A percentile compares a stretch with the other conserved stretches of the same genome.
phyloP scores from a whole-genome alignment of 805 yeast genomes.

The Starmerella stigmatis region DNA sequence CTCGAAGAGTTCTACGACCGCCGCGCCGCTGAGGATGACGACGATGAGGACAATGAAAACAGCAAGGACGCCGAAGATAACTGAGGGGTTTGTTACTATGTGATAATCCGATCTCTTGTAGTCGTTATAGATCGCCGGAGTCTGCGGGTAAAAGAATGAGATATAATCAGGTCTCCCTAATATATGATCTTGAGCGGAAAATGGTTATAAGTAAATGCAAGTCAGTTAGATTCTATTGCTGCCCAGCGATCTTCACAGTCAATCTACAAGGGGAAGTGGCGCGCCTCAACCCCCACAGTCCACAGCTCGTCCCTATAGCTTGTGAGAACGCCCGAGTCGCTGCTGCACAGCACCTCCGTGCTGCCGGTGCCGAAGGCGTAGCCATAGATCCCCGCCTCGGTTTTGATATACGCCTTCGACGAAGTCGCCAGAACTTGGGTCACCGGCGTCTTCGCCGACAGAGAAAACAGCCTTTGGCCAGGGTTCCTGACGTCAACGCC shows the following conservation, averaged over 20 bases:
- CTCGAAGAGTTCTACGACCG: slow-evolving; percentile 84
- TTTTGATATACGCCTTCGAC: slow-evolving; percentile 4
- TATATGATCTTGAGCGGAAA: too few relatives aligned
- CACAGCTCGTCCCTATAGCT: slow-evolving; percentile 4
- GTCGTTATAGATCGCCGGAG: too few relatives aligned
- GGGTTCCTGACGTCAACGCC: slow-evolving; percentile 12
- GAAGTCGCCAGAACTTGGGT: slow-evolving; percentile 1
- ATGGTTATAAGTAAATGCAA: too few relatives aligned
- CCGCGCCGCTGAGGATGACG: slow-evolving; percentile 35
- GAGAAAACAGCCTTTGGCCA: not conserved
- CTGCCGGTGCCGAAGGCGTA: not conserved
- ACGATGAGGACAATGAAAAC: slow-evolving; percentile 34
- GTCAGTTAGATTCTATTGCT: not conserved
- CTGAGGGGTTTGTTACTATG: not conserved
- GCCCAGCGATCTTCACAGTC: not conserved
- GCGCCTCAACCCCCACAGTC: slow-evolving; percentile 4
- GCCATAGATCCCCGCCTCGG: slow-evolving; percentile 1
- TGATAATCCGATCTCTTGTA: not conserved
- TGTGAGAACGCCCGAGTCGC: not conserved
- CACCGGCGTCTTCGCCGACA: not conserved
- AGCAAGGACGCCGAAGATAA: slow-evolving; percentile 2
- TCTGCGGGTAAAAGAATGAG: too few relatives aligned
- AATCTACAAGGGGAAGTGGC: slow-evolving; percentile 9
- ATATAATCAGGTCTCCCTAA: too few relatives aligned
- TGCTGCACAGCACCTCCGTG: slow-evolving; percentile 5